These are phyloP conservation scores for Mrakia blollopis DNA, from an alignment of 768 basidiomycete genomes.

Conservation along the genomic window DNA sequence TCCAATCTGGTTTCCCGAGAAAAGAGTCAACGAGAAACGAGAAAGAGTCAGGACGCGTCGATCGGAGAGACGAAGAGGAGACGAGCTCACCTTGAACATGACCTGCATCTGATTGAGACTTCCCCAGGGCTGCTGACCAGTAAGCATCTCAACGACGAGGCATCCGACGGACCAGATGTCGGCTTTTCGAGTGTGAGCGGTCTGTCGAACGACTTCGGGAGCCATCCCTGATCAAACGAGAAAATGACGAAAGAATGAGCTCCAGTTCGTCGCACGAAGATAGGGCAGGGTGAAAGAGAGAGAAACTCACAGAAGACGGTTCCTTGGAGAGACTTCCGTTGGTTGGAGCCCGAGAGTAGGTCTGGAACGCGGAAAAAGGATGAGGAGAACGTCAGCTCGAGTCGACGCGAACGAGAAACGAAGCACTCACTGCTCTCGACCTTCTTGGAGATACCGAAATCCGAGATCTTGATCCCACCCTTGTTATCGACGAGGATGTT, in stretches of 20 bases:
- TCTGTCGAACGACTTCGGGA: conserved; percentile 73
- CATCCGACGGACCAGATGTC: conserved; percentile 98
- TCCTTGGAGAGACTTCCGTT: conserved; percentile 90
- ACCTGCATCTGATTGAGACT: conserved; percentile 98
- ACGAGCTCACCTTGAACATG: conserved; percentile 73
- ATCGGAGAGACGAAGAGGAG: background rate
- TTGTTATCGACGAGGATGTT: conserved; percentile 98
- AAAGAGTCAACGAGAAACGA: background rate
- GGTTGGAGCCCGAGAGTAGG: conserved; percentile 54
- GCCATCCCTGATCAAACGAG: conserved; percentile 24
- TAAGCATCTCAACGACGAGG: conserved; percentile 92
- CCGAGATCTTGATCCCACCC: conserved; percentile 93
- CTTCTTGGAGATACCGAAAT: conserved; percentile 96
- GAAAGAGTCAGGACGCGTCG: conserved; percentile 11
- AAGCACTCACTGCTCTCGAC: conserved; percentile 80
- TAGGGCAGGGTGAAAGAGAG: background rate
- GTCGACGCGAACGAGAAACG: background rate
- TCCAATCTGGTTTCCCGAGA: conserved; percentile 62
- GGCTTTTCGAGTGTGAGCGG: conserved; percentile 80
- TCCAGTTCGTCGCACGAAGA: no score
- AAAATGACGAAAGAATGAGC: background rate
- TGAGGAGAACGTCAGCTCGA: no score
- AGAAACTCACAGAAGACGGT: conserved; percentile 69
- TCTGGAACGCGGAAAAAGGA: conserved; percentile 34
- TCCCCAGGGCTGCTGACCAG: conserved; percentile 91